Evolutionary conservation across 192 early-diverging fungal species (phyloP).

Genomic region (Backusella liffmaniae): DNA sequence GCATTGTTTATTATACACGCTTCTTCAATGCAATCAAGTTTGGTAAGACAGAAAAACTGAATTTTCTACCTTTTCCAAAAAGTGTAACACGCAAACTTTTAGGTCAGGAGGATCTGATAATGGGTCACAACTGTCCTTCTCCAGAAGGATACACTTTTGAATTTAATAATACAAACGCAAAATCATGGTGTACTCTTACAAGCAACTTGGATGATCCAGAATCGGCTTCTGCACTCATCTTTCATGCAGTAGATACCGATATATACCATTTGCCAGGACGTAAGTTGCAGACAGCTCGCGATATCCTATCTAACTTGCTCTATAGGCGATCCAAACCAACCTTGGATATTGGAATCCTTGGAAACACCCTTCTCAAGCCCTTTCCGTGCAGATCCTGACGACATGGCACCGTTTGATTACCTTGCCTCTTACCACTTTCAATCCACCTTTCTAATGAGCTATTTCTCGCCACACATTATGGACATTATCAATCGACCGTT

Average conservation of each 20-base stretch:
- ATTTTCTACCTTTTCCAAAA: background rate
- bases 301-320: background rate
- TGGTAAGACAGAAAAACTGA: background rate
- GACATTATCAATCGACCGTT: slow-evolving; percentile 18
- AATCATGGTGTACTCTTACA: slow-evolving; percentile 20
- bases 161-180: background rate
- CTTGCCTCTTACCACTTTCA: slow-evolving; percentile 19
- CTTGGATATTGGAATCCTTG: slow-evolving; percentile 16
- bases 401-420: slow-evolving; percentile 19
- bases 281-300: background rate
- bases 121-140: background rate
- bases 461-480: slow-evolving; percentile 6
- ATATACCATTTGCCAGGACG: background rate
- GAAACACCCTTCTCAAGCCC: slow-evolving; percentile 15
- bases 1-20: slow-evolving; percentile 11
- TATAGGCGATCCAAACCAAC: background rate
- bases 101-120: background rate
- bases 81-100: background rate
- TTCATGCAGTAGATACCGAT: slow-evolving; percentile 17
- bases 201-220: background rate
- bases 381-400: background rate
- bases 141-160: slow-evolving; percentile 16
- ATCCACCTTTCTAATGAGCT: slow-evolving; percentile 10
- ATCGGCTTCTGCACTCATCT: slow-evolving; percentile 2
- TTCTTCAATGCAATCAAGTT: slow-evolving; percentile 17